Percentiles rank a stretch among this genome's conserved stretches.
phyloP scores from a whole-genome alignment of 2,329 filamentous ascomycete genomes.

The Beauveria bassiana region DNA sequence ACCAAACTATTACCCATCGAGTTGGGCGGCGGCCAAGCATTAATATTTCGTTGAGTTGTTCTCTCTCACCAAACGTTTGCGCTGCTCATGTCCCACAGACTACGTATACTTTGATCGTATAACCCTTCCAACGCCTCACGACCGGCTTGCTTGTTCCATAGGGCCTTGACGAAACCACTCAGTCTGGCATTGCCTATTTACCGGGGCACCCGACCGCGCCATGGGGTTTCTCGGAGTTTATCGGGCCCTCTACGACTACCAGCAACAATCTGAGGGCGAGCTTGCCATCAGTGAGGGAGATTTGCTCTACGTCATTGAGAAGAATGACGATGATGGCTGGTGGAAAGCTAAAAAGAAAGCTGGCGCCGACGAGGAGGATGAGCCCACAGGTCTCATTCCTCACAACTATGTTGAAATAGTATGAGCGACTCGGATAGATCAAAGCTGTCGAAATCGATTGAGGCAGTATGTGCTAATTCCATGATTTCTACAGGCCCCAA shows the following conservation, averaged over 20 bases:
- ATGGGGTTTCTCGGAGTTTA: conserved; percentile 95
- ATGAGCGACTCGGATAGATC: conserved; percentile 1
- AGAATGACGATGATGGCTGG: conserved; percentile 73
- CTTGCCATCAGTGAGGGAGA: conserved; percentile 79
- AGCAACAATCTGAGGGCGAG: conserved; percentile 78
- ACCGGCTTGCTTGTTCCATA: background rate
- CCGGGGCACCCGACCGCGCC: conserved; percentile 16
- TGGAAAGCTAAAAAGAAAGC: conserved; percentile 96
- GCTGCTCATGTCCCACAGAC: background rate
- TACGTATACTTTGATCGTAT: background rate
- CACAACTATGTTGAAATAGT: conserved; percentile 96
- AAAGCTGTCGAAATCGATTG: background rate
- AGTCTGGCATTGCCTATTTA: background rate
- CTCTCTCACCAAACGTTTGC: background rate
- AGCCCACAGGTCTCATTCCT: conserved; percentile 82
- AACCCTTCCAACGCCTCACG: background rate
- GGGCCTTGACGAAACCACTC: background rate
- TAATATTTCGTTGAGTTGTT: background rate
- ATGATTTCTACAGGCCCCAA: conserved; percentile 46
- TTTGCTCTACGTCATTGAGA: conserved; percentile 80
- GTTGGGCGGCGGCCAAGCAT: background rate
- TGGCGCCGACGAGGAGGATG: conserved; percentile 74
- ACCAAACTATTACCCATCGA: background rate
- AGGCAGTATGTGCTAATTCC: conserved; percentile 2
- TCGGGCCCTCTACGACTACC: conserved; percentile 87